Evolutionary conservation across 2,329 filamentous ascomycete species (phyloP).

Genomic region (Aspergillus intermedius): DNA sequence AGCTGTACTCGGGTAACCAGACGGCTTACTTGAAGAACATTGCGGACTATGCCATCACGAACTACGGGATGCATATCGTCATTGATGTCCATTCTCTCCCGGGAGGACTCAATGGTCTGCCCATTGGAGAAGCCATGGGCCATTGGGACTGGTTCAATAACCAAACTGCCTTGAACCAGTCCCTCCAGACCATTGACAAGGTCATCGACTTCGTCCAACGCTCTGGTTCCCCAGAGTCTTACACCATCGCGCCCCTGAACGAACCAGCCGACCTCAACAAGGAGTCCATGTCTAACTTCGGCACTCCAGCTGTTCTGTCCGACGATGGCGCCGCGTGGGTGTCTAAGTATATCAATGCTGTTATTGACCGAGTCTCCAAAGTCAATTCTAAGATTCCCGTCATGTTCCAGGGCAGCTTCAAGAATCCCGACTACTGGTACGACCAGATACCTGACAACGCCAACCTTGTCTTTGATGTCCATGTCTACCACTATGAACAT

Average conservation of each 20-base stretch:
- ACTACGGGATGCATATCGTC: conserved; percentile 20
- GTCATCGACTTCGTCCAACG: conserved; percentile 14
- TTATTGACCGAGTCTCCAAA: conserved; percentile 11
- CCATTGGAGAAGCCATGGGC: conserved; percentile 18
- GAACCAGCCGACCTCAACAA: conserved; percentile 19
- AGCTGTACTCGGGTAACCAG: conserved; percentile 20
- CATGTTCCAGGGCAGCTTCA: conserved; percentile 24
- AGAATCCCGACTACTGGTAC: conserved; percentile 16
- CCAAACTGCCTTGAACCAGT: conserved; percentile 17
- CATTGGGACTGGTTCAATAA: conserved; percentile 22
- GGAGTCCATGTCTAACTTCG: conserved; percentile 15
- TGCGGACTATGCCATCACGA: conserved; percentile 16
- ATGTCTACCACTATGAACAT: conserved; percentile 20
- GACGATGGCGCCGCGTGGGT: conserved; percentile 18
- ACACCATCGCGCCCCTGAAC: conserved; percentile 21
- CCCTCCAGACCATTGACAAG: conserved; percentile 14
- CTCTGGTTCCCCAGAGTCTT: conserved; percentile 13
- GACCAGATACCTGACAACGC: conserved; percentile 6
- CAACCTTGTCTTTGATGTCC: conserved; percentile 21
- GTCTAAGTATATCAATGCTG: conserved; percentile 15
- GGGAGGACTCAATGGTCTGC: conserved; percentile 19
- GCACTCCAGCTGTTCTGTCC: conserved; percentile 17
- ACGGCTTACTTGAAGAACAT: conserved; percentile 14
- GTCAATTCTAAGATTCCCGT: conserved; percentile 15
- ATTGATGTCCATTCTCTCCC: conserved; percentile 22